phyloP scores from a whole-genome alignment of 805 yeast species.

The Scheffersomyces amazonensis region DNA sequence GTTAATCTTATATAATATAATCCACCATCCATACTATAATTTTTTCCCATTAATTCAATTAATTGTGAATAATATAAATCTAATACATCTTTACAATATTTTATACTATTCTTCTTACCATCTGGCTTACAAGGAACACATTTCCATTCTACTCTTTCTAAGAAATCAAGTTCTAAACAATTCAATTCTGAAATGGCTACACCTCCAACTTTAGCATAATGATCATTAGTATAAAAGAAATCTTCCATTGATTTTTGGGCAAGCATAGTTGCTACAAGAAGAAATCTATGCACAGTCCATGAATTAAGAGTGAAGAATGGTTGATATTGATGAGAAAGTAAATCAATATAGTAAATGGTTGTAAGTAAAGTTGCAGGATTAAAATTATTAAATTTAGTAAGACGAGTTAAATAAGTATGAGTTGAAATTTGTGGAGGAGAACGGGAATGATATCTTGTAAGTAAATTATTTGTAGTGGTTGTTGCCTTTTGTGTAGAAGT shows the following conservation, averaged over 20 bases:
- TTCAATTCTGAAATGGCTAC: conserved; percentile 80
- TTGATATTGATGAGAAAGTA: conserved; percentile 69
- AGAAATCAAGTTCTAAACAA: conserved; percentile 83
- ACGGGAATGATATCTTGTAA: conserved; percentile 91
- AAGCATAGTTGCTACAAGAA: conserved; percentile 85
- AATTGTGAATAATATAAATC: conserved; percentile 38
- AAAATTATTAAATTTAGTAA: conserved; percentile 79
- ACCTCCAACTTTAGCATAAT: conserved; percentile 96
- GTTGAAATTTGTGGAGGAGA: conserved; percentile 88
- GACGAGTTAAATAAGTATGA: conserved; percentile 68
- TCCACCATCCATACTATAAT: conserved; percentile 12
- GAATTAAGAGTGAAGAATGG: conserved; percentile 82
- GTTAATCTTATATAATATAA: conserved; percentile 5
- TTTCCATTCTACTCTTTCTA: conserved; percentile 72
- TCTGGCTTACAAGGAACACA: conserved; percentile 38
- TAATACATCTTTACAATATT: conserved; percentile 34
- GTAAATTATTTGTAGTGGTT: conserved; percentile 20
- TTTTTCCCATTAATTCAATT: conserved; percentile 40
- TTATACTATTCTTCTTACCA: conserved; percentile 2
- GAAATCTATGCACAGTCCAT: conserved; percentile 88
- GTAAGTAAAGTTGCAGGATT: conserved; percentile 81
- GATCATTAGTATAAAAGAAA: conserved; percentile 88
- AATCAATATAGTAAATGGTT: conserved; percentile 86
- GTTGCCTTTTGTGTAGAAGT: too few relatives aligned
- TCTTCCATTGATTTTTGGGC: conserved; percentile 92